phyloP scores from a whole-genome alignment of 441 rosid genomes.

The Populus trichocarpa region DNA sequence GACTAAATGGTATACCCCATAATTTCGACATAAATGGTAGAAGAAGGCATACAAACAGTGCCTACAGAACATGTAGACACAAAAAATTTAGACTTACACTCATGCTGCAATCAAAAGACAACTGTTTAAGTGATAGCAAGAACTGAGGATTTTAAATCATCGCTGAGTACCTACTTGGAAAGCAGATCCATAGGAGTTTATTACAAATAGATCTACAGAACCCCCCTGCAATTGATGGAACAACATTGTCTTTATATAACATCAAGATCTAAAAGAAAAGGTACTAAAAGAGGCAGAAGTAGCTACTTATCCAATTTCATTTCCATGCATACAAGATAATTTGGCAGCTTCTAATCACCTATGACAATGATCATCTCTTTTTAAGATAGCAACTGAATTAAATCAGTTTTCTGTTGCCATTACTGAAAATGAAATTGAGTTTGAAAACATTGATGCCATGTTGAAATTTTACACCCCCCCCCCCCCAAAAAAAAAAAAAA shows the following conservation, averaged over 20 bases:
- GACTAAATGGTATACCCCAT: slow-evolving; percentile 88
- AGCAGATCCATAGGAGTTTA: slow-evolving; percentile 84
- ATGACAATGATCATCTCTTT: neutral
- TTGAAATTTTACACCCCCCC: neutral
- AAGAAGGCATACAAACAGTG: slow-evolving; percentile 68
- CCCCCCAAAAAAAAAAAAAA: no score
- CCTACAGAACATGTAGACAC: slow-evolving; percentile 43
- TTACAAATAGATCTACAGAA: slow-evolving; percentile 80
- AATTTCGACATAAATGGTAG: slow-evolving; percentile 91
- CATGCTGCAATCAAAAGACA: slow-evolving; percentile 13
- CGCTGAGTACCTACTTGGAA: slow-evolving; percentile 59
- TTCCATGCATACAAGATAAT: neutral
- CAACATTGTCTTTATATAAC: slow-evolving; percentile 6
- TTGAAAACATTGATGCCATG: neutral
- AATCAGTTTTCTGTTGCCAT: neutral
- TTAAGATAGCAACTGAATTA: neutral
- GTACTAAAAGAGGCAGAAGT: neutral
- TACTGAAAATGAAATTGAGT: neutral
- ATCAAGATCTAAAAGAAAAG: neutral
- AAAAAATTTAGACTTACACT: slow-evolving; percentile 14
- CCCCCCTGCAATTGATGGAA: slow-evolving; percentile 56
- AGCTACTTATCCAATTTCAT: neutral
- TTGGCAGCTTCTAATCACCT: neutral
- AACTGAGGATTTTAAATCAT: slow-evolving; percentile 8
- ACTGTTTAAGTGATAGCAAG: neutral